Base-by-base conservation (phyloP, 352 stramenopile species). In the Phytophthora multivora region DNA sequence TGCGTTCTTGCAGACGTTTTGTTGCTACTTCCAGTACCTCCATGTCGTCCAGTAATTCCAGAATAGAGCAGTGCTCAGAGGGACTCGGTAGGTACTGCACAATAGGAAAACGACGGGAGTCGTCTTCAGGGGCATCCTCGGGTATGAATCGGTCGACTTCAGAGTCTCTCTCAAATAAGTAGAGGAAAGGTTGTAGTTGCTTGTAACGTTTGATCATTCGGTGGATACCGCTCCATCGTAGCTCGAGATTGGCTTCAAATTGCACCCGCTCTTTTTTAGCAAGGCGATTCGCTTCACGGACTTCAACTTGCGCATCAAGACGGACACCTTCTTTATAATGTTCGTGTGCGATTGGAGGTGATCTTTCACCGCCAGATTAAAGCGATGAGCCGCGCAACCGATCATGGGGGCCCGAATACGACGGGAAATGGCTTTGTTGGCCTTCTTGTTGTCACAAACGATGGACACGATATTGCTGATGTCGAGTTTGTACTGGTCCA, bases 381-480 rank as follows among this genome's bases (percentile, higher is more conserved):
- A 63, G 6, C 55, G 45, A 25, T 63, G 55, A 1, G 45, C 36
- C 2, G 55, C 55, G 11, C 55, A 56, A 8, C 55, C 46, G 3
- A 63, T 50, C 15, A 53, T 38, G 15, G 38, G 38, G 5, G 11
- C 25, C 0, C 18, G 7, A 12, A 63, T 31, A 3, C 55, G 10
- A 5, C 38, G 46, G 5, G 46, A 30, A 9, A 63, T 63, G 0
- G 55, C 38, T 26, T 51, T 55, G 13, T 56, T 52, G 10, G 42
- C 53, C n/a, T 51, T 36, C 55, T 57, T 51, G 21, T 56, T 63
- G 21, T 63, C 55, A 2, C 25, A 25, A 3, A 63, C 26, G 21
- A 56, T 56, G 15, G 36, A 46, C 4, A 63, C 30, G 8, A 63
- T 15, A 25, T 57, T 40, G 1, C 1, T 13, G 5, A 45, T 8